These are phyloP conservation scores for Aspergillus sclerotialis DNA, from an alignment of 2,329 filamentous ascomycete genomes.

Conservation along the genomic window DNA sequence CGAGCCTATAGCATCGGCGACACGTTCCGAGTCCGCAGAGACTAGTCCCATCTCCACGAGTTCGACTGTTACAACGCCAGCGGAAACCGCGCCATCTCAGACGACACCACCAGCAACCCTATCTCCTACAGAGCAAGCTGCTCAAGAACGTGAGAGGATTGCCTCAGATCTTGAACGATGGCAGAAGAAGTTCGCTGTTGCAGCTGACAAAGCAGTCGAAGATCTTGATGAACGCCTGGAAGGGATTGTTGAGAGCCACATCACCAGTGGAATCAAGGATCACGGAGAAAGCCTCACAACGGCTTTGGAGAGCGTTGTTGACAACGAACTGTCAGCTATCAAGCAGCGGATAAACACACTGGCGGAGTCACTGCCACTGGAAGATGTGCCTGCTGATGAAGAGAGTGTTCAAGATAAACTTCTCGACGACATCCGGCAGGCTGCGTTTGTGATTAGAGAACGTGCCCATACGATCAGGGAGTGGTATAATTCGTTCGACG, in stretches of 20 bases:
- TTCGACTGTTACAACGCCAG: conserved; percentile 16
- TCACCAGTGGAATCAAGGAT: conserved; percentile 55
- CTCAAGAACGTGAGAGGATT: conserved; percentile 55
- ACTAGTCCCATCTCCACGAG: conserved; percentile 11
- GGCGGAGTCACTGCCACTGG: conserved; percentile 50
- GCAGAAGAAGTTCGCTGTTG: conserved; percentile 81
- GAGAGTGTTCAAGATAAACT: conserved; percentile 49
- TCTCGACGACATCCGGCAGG: conserved; percentile 52
- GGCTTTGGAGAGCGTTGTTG: conserved; percentile 61
- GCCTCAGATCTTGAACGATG: conserved; percentile 72
- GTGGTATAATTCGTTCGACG: conserved; percentile 68
- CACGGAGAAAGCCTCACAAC: conserved; percentile 48
- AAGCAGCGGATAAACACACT: conserved; percentile 59
- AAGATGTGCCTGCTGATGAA: conserved; percentile 47
- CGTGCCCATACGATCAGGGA: conserved; percentile 68
- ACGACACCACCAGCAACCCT: conserved; percentile 22
- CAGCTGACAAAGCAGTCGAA: conserved; percentile 74
- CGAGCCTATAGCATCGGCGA: conserved; percentile 15
- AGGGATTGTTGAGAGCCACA: conserved; percentile 66
- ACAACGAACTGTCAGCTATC: conserved; percentile 57
- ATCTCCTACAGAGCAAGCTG: conserved; percentile 38
- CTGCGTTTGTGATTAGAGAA: conserved; percentile 67
- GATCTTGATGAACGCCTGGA: conserved; percentile 56
- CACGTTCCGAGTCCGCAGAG: conserved; percentile 13
- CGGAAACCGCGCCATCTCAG: conserved; percentile 19